Evolutionary conservation across 1,139 yeast genomes (phyloP).

Genomic region (Lizanozyma gosingica): DNA sequence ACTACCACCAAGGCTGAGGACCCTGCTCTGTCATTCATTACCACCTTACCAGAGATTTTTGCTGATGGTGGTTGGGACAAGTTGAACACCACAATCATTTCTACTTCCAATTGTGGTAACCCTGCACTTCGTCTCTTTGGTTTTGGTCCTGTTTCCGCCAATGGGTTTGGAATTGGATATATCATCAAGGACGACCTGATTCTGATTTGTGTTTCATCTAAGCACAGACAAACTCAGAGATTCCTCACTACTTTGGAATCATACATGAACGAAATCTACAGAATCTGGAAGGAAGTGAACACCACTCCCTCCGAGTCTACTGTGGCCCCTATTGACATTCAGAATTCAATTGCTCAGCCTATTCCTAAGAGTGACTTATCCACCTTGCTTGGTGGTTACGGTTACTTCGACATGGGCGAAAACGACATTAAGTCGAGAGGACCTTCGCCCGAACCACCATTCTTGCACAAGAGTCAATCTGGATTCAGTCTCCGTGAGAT

Average conservation of each 20-base stretch:
- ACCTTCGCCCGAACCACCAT: slow-evolving; percentile 60
- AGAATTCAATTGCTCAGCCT: not conserved
- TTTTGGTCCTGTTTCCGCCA: slow-evolving; percentile 85
- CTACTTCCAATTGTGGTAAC: slow-evolving; percentile 70
- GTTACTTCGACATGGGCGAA: slow-evolving; percentile 68
- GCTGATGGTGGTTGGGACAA: slow-evolving; percentile 72
- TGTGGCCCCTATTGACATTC: slow-evolving; percentile 4
- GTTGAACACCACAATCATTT: slow-evolving; percentile 55
- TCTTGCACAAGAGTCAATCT: slow-evolving; percentile 31
- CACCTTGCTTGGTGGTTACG: slow-evolving; percentile 71
- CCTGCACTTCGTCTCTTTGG: slow-evolving; percentile 84
- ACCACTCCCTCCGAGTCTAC: slow-evolving; percentile 2
- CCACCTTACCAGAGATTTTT: slow-evolving; percentile 30
- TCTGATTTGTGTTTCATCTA: slow-evolving; percentile 80
- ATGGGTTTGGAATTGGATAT: slow-evolving; percentile 89
- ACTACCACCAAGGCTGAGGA: slow-evolving; percentile 8
- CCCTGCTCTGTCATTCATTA: slow-evolving; percentile 9
- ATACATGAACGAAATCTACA: slow-evolving; percentile 55
- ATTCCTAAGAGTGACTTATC: slow-evolving; percentile 11
- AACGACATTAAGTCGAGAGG: slow-evolving; percentile 63
- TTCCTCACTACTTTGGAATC: slow-evolving; percentile 68
- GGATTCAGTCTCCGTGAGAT: slow-evolving; percentile 53
- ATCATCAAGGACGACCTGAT: slow-evolving; percentile 80
- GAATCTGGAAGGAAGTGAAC: slow-evolving; percentile 41
- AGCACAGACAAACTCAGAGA: slow-evolving; percentile 83